These are phyloP conservation scores for Paracoccidioides brasiliensis DNA, from an alignment of 2,329 filamentous ascomycete species.

Conservation along the genomic window DNA sequence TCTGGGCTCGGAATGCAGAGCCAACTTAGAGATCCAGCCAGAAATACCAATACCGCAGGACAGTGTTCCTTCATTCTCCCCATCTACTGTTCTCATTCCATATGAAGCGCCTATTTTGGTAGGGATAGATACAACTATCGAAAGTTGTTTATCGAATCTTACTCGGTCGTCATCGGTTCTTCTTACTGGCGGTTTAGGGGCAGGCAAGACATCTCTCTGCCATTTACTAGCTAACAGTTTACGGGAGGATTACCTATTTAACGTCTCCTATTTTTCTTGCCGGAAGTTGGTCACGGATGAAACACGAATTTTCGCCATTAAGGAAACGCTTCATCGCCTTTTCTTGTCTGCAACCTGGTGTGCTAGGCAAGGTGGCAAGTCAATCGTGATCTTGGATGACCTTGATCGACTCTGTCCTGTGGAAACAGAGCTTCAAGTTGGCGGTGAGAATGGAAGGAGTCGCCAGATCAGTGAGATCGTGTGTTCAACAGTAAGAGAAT, in stretches of 20 bases:
- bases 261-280: constrained; percentile 76
- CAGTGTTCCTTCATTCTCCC: constrained; percentile 23
- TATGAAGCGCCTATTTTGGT: constrained; percentile 51
- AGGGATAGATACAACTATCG: constrained; percentile 67
- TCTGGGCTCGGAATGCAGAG: constrained; percentile 60
- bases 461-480: constrained; percentile 84
- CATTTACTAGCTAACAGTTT: constrained; percentile 63
- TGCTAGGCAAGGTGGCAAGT: constrained; percentile 67
- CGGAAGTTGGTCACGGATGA: constrained; percentile 82
- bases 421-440: constrained; percentile 88
- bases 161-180: constrained; percentile 80
- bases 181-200: constrained; percentile 74
- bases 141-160: constrained; percentile 61
- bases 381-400: constrained; percentile 81
- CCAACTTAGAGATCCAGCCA: constrained; percentile 61
- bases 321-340: constrained; percentile 68
- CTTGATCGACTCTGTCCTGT: constrained; percentile 83
- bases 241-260: constrained; percentile 59
- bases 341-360: constrained; percentile 91
- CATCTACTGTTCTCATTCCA: constrained; percentile 45
- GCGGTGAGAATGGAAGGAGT: constrained; percentile 84
- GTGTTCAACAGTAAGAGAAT: constrained; percentile 68
- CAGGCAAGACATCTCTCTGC: constrained; percentile 75
- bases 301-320: constrained; percentile 76
- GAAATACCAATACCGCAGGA: constrained; percentile 55